A percentile compares a stretch with the other conserved stretches of the same genome.
phyloP scores from a whole-genome alignment of 2,329 filamentous ascomycete genomes.

The Hypoxylon sp. region DNA sequence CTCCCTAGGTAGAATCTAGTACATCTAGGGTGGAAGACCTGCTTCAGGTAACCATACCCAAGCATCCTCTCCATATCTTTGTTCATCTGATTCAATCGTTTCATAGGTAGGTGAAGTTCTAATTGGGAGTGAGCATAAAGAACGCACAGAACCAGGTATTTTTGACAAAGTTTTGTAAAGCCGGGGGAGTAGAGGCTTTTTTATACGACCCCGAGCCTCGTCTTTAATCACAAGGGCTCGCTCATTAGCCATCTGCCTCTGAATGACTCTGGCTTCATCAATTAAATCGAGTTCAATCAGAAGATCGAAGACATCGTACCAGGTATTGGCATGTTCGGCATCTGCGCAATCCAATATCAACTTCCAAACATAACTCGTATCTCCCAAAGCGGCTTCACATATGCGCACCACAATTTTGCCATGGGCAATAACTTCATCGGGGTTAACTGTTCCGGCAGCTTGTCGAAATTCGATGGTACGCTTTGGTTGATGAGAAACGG shows the following conservation, averaged over 20 bases:
- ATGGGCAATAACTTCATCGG: slow-evolving; percentile 43
- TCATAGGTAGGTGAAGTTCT: no score
- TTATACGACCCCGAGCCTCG: not conserved
- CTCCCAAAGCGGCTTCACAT: slow-evolving; percentile 22
- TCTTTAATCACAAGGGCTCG: slow-evolving; percentile 13
- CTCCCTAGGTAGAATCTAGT: no score
- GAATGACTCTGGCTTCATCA: slow-evolving; percentile 37
- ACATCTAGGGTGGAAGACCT: no score
- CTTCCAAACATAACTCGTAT: slow-evolving; percentile 36
- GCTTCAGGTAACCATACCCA: no score
- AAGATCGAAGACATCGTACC: slow-evolving; percentile 49
- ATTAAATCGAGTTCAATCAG: slow-evolving; percentile 38
- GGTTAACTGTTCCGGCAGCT: slow-evolving; percentile 39
- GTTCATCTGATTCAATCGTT: no score
- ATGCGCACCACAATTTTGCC: slow-evolving; percentile 18
- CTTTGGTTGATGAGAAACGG: slow-evolving; percentile 16
- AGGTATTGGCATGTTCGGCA: slow-evolving; percentile 23
- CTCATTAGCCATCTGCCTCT: slow-evolving; percentile 12
- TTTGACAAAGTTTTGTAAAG: no score
- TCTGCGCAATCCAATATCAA: slow-evolving; percentile 27
- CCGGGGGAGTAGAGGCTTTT: not conserved
- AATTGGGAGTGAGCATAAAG: no score
- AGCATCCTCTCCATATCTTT: no score
- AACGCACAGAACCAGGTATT: no score
- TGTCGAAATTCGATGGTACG: slow-evolving; percentile 50